Evolutionary conservation across 306 rosid genomes (phyloP), one percentile per base, ranked within the genome.

Genomic region (Astragalus glycyphyllos): DNA sequence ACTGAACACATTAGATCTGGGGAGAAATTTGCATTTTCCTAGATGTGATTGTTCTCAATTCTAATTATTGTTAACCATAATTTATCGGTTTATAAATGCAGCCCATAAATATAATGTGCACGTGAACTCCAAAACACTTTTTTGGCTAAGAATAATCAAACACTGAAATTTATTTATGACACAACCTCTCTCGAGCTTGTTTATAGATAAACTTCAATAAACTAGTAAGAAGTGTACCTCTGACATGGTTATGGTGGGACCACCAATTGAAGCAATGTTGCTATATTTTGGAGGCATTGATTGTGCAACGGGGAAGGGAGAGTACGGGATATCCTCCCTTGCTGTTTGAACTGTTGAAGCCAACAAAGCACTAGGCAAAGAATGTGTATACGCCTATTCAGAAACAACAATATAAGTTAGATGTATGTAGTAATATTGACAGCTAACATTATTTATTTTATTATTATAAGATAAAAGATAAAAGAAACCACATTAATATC

Each of bases 281-380:
- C 84, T 80, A 69, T 91, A 95, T 69, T 95, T 91, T 45, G 87
- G 65, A 62, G 96, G 82, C 92, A 89, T 69, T 32, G 96, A 80
- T 78, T 91, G 99, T 53, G 91, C 71, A 26, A 79, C 80, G 31
- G 96, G 96, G 79, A 95, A 95, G 64, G 99, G 96, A 40, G 97
- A 89, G 78, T 95, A 95, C 10, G 92, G 85, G 72, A 84, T 84
- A 68, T 95, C 97, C 48, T 95, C 99, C 84, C 99, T 89, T 20
- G 65, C 88, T 31, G 87, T 84, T 82, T 89, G 99, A 82, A 74
- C 90, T 0, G 79, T 87, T 4, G 96, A 89, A 69, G 91, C 88
- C 90, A 95, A 79, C 75, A 91, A 74, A 71, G 90, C 83, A 85
- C 84, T 85, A 47, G 99, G 96, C 79, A 95, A 81, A 58, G 92